Evolutionary conservation across 148 eudicot species (phyloP).

Genomic region (Fagopyrum esculentum): DNA sequence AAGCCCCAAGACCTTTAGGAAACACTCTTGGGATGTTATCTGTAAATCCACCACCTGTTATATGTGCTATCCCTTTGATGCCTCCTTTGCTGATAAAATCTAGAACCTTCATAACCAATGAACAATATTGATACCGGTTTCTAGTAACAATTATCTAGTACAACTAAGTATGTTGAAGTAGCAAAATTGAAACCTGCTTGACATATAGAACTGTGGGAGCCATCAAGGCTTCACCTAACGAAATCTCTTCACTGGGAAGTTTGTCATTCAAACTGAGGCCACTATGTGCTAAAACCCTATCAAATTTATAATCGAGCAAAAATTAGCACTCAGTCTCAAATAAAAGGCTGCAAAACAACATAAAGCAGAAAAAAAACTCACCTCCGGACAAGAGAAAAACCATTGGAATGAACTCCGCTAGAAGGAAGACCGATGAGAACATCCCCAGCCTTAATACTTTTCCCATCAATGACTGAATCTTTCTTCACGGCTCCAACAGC

Average conservation of each 20-base stretch:
- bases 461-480: slow-evolving; percentile 83
- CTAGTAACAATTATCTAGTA: background rate
- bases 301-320: background rate
- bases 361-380: slow-evolving; percentile 14
- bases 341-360: background rate
- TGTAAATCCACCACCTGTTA: slow-evolving; percentile 96
- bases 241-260: slow-evolving; percentile 53
- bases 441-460: slow-evolving; percentile 69
- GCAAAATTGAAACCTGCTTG: slow-evolving; percentile 52
- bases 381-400: slow-evolving; percentile 96
- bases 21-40: slow-evolving; percentile 92
- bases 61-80: slow-evolving; percentile 90
- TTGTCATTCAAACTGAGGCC: slow-evolving; percentile 52
- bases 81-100: slow-evolving; percentile 78
- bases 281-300: slow-evolving; percentile 65
- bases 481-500: slow-evolving; percentile 88
- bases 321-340: background rate
- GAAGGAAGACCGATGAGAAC: slow-evolving; percentile 88
- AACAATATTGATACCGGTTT: background rate
- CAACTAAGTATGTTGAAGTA: background rate
- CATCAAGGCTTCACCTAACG: slow-evolving; percentile 84
- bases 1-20: slow-evolving; percentile 90
- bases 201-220: slow-evolving; percentile 92
- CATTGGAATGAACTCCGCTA: slow-evolving; percentile 94
- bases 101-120: slow-evolving; percentile 49